These are phyloP conservation scores for Symbiodinium pilosum DNA, from an alignment of 73 alveolate genomes.

Conservation along the genomic window DNA sequence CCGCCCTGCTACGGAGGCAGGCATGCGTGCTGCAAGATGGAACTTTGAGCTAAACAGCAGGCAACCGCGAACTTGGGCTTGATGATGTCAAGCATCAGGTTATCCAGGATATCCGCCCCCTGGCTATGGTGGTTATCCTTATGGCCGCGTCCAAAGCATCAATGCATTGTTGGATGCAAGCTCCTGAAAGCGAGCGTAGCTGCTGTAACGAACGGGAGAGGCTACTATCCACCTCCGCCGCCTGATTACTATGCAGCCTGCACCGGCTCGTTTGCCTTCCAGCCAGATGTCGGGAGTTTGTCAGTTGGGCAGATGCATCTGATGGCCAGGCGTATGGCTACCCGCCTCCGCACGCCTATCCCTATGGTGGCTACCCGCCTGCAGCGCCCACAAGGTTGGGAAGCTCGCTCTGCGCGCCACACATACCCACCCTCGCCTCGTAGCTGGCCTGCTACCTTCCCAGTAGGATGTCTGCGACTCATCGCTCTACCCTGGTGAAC, in stretches of 20 bases:
- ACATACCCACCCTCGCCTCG: too few species aligned
- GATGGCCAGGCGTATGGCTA: conserved; percentile 77
- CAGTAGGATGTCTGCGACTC: too few species aligned
- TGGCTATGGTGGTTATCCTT: conserved; percentile 82
- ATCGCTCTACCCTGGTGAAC: too few species aligned
- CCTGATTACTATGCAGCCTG: conserved; percentile 69
- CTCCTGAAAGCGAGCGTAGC: too few species aligned
- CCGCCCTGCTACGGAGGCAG: neutral
- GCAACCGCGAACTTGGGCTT: too few species aligned
- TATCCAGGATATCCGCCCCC: conserved; percentile 93
- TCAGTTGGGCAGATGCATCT: too few species aligned
- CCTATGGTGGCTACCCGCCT: conserved; percentile 62
- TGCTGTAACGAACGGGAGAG: neutral
- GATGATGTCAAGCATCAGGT: neutral
- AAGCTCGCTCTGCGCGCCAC: too few species aligned
- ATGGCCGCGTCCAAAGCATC: conserved; percentile 5
- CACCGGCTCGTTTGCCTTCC: neutral
- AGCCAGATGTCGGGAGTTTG: neutral
- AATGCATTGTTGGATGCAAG: too few species aligned
- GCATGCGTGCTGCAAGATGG: neutral
- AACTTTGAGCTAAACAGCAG: too few species aligned
- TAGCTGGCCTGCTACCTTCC: too few species aligned
- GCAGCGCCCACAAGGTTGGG: neutral
- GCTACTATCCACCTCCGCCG: conserved; percentile 88
- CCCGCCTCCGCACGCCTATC: conserved; percentile 74